A percentile compares a stretch with the other conserved stretches of the same genome.
Conservation (phyloP, 148 eudicot species). For the Rhododendron williamsianum region DNA sequence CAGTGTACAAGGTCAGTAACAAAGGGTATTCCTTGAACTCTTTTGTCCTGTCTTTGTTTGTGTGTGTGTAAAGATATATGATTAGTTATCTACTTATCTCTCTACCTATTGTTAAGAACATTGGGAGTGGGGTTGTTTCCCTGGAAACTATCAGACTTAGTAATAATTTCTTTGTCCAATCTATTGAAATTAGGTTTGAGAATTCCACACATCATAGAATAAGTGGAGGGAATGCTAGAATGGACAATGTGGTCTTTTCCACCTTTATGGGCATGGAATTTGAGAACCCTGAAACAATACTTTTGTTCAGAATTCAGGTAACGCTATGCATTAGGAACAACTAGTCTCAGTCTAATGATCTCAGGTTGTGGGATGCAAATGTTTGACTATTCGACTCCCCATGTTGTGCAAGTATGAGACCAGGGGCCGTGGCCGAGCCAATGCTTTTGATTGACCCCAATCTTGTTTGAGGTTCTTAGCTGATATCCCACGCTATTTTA, state of each 20-base stretch:
- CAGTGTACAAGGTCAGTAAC: slow-evolving; percentile 81
- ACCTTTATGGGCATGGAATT: background rate
- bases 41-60: background rate
- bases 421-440: background rate
- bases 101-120: background rate
- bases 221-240: background rate
- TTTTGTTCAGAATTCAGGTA: background rate
- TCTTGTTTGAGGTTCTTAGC: background rate
- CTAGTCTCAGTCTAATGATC: background rate
- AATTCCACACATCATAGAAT: background rate
- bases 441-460: background rate
- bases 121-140: no score
- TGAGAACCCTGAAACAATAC: background rate
- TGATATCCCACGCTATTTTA: background rate
- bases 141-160: no score
- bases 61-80: background rate
- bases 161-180: no score
- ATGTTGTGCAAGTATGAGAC: background rate
- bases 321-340: background rate
- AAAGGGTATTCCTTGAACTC: background rate
- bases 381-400: background rate
- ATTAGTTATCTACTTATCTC: background rate
- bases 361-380: background rate
- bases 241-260: background rate
- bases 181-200: no score